Percentiles rank a stretch among this genome's conserved stretches.
Conservation (phyloP, 169 alveolate species). For the Plasmodium inui region DNA sequence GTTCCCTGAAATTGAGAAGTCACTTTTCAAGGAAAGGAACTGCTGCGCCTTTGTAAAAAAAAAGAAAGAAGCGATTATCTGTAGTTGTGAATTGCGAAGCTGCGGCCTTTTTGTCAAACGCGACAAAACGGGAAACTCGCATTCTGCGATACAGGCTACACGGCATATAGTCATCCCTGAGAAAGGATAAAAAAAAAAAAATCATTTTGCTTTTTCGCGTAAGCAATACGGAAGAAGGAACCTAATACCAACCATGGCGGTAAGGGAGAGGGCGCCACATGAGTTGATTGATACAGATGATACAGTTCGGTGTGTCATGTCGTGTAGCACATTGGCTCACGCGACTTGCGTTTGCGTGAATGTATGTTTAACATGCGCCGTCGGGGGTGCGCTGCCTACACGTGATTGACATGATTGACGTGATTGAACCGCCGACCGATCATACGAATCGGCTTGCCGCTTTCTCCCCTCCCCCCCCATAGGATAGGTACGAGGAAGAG, state of each 20-base stretch:
- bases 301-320: not conserved
- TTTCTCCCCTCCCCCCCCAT: not conserved
- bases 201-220: not conserved
- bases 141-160: not conserved
- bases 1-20: not conserved
- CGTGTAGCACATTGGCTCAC: not conserved
- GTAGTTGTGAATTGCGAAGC: not conserved
- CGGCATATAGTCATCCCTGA: not conserved
- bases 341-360: not conserved
- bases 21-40: not conserved
- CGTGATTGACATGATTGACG: not conserved
- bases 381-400: not conserved
- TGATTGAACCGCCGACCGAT: not conserved
- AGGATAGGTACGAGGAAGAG: conserved; percentile 70
- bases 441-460: not conserved
- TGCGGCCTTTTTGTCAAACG: not conserved
- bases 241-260: conserved; percentile 37
- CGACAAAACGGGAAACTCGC: not conserved
- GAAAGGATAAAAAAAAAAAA: not conserved
- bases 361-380: not conserved
- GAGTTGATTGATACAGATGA: not conserved
- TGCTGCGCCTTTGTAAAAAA: not conserved
- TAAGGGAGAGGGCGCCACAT: not conserved
- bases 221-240: not conserved
- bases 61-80: not conserved